Percentiles rank a stretch among this genome's conserved stretches.
Conservation (phyloP, 2,329 filamentous ascomycete species). For the Colletotrichum tabaci region DNA sequence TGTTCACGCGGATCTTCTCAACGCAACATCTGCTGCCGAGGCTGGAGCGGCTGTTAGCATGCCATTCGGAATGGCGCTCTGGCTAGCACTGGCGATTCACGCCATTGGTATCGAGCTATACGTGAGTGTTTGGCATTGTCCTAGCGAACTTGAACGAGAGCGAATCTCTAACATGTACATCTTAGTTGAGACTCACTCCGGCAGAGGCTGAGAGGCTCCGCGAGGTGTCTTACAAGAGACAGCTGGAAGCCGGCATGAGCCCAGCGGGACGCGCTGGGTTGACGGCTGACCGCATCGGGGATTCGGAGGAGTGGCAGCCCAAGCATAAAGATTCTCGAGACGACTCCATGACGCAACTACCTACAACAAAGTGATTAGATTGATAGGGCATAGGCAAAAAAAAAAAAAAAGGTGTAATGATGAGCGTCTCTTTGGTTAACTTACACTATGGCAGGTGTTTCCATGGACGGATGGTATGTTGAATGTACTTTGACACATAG, state of each 20-base stretch:
- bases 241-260: constrained; percentile 65
- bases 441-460: too few relatives aligned
- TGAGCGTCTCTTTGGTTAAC: too few relatives aligned
- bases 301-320: constrained; percentile 46
- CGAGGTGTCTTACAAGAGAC: constrained; percentile 66
- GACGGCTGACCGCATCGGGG: constrained; percentile 57
- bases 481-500: too few relatives aligned
- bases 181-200: constrained; percentile 64
- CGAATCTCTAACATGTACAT: background rate
- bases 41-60: constrained; percentile 59
- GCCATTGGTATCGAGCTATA: constrained; percentile 43
- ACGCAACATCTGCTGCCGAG: constrained; percentile 45
- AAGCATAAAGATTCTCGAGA: background rate
- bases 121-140: constrained; percentile 44
- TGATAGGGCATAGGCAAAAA: too few relatives aligned
- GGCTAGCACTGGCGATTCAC: constrained; percentile 50
- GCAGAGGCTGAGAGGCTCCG: constrained; percentile 65
- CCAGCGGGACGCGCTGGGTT: constrained; percentile 62
- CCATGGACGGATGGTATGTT: too few relatives aligned
- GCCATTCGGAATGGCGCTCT: constrained; percentile 65
- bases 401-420: too few relatives aligned
- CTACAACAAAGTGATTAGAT: background rate
- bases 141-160: rapidly evolving
- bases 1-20: constrained; percentile 51
- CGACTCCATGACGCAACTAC: background rate